Base-by-base conservation (phyloP, 2,329 filamentous ascomycete genomes). In the Pestalotiopsis sp. region DNA sequence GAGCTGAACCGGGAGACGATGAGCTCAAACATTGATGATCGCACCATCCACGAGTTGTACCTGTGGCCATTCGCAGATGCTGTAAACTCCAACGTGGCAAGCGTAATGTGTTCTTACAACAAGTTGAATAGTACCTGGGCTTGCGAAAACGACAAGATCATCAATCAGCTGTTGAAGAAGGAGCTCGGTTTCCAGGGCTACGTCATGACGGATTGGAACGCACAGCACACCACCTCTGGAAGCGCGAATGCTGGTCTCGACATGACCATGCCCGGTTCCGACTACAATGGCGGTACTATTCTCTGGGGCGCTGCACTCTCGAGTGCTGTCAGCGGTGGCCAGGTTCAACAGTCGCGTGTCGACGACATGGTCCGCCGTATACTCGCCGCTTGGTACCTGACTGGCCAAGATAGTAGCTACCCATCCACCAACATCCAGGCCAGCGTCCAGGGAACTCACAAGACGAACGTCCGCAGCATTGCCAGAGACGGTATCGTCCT, bases 241-340 rank as follows among this genome's bases (percentile, higher is more conserved):
- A 85, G 86, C 65, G 89, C 92, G 27, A 84, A 91, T 70, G 87
- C 89, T 27, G 93, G 93, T 36, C 78, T 95, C 70, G 93, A 95
- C 78, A 93, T 94, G 92, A 90, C 90, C 2, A 95, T 95, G 92
- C 92, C 92, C 0, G 93, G 93, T 69, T 89, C 83, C 66, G 83
- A 87, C 73, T 89, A 79, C 75, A 88, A 87, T 76, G 83, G 85
- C 60, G 80, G 80, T 39, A 84, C 81, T 57, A 77, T 88, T 3
- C 82, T 86, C 49, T 90, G 89, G 88, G 89, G 89, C 0, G 78
- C 82, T 11, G 82, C 82, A 70, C 84, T 91, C 17, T 80, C 81
- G 66, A 81, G 75, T 62, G 88, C 88, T 31, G 81, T 91, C 70
- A 82, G 87, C 72, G 87, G 85, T 71, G 88, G 88, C 39, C 83